phyloP scores from a whole-genome alignment of 2,329 filamentous ascomycete species.

The Diplodia intermedia region DNA sequence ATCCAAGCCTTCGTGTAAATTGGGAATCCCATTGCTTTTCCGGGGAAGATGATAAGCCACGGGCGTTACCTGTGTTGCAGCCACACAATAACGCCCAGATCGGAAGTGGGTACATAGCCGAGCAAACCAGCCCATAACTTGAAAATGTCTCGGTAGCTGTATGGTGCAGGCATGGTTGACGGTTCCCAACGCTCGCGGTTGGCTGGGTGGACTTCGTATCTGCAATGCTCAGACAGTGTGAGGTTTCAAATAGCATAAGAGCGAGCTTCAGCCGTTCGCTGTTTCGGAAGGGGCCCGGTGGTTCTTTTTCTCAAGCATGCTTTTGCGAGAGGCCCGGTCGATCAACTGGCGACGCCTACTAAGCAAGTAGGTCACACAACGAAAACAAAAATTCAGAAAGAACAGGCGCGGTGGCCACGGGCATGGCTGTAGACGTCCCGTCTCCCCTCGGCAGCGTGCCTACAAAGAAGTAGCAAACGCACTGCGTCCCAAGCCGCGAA shows the following conservation, averaged over 20 bases:
- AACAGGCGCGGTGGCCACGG: background rate
- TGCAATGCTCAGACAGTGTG: constrained; percentile 24
- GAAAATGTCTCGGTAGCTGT: constrained; percentile 27
- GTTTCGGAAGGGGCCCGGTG: constrained; percentile 16
- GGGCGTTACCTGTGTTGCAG: constrained; percentile 14
- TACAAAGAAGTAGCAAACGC: background rate
- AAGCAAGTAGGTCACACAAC: constrained; percentile 18
- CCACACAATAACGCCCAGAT: constrained; percentile 23
- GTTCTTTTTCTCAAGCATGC: constrained; percentile 21
- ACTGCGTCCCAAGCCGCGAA: background rate
- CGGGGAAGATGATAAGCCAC: constrained; percentile 15
- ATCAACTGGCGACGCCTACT: background rate
- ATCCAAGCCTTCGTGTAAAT: constrained; percentile 77
- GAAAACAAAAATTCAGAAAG: constrained; percentile 11
- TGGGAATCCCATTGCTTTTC: constrained; percentile 15
- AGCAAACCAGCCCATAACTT: constrained; percentile 1
- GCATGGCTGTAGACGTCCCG: background rate
- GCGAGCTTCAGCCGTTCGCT: constrained; percentile 6
- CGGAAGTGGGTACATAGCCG: background rate
- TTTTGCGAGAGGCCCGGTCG: constrained; percentile 11
- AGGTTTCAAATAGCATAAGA: constrained; percentile 28
- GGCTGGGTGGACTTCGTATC: constrained; percentile 15
- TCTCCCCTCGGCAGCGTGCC: background rate
- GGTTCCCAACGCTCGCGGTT: constrained; percentile 18
- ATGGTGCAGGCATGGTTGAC: background rate